Percentiles rank a stretch among this genome's conserved stretches.
These are phyloP conservation scores for Solanum peruvianum DNA, from an alignment of 257 asterid species.

Conservation along the genomic window DNA sequence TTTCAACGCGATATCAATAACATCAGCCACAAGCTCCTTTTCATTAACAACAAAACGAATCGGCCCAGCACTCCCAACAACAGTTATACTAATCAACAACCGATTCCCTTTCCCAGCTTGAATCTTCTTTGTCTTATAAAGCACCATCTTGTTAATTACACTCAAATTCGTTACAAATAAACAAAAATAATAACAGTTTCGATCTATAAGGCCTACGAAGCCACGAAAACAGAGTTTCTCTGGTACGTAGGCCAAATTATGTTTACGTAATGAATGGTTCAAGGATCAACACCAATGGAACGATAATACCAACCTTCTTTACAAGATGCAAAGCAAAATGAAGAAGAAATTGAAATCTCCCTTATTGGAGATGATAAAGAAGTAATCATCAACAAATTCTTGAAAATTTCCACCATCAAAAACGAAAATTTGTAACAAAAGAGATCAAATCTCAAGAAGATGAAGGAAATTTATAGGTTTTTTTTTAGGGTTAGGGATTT, in stretches of 20 bases:
- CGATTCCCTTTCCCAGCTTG: conserved; percentile 18
- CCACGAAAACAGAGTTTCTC: background rate
- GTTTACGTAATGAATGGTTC: background rate
- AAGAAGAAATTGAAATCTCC: conserved; percentile 9
- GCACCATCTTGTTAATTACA: conserved; percentile 1
- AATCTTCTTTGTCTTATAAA: conserved; percentile 24
- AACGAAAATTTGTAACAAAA: background rate
- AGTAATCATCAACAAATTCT: conserved; percentile 11
- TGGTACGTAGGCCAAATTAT: background rate
- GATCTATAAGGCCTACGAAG: background rate
- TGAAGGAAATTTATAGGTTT: background rate
- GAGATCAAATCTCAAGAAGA: background rate
- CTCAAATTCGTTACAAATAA: background rate
- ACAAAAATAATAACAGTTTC: background rate
- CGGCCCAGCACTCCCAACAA: conserved; percentile 36
- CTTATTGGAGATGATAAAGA: conserved; percentile 4
- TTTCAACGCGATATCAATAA: conserved; percentile 21
- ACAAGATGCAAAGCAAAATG: conserved; percentile 20
- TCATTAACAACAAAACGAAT: conserved; percentile 27
- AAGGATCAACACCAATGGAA: conserved; percentile 26
- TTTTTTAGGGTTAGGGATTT: background rate
- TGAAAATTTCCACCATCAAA: conserved; percentile 23
- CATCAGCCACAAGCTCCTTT: conserved; percentile 18
- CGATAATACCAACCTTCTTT: conserved; percentile 35
- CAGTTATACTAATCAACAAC: conserved; percentile 23